Percentiles rank a stretch among this genome's conserved stretches.
These are phyloP conservation scores for Cyclostephanos tholiformis DNA, from an alignment of 108 stramenopile genomes.

Conservation along the genomic window DNA sequence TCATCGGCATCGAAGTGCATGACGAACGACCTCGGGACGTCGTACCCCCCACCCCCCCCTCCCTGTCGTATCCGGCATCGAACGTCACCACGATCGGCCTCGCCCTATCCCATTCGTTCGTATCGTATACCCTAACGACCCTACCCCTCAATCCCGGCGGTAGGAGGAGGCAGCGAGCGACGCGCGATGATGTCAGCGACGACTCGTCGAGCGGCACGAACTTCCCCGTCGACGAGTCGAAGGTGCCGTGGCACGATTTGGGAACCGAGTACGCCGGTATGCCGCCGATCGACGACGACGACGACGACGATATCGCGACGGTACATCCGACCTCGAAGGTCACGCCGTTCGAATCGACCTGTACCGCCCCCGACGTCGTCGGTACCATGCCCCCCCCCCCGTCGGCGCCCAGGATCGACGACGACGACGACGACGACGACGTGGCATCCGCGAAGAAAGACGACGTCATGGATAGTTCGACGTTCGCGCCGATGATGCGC, in stretches of 20 bases:
- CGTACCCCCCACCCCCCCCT: constrained; percentile 18
- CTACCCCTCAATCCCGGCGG: constrained; percentile 30
- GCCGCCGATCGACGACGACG: neutral
- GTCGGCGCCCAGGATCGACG: neutral
- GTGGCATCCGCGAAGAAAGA: constrained; percentile 37
- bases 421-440: neutral
- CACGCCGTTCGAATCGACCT: constrained; percentile 22
- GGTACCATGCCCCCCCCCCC: no score
- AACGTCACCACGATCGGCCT: constrained; percentile 41
- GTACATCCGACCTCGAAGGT: neutral
- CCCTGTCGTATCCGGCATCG: constrained; percentile 27
- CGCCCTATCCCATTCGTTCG: constrained; percentile 36
- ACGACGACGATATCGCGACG: constrained; percentile 12
- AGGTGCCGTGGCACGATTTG: constrained; percentile 25
- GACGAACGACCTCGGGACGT: constrained; percentile 20
- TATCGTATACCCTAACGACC: constrained; percentile 27
- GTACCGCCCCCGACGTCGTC: neutral
- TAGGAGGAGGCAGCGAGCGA: constrained; percentile 27
- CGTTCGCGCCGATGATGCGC: neutral
- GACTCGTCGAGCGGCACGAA: constrained; percentile 20
- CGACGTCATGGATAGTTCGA: neutral
- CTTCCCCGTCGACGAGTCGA: constrained; percentile 20
- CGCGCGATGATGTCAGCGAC: neutral
- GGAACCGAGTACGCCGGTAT: constrained; percentile 32
- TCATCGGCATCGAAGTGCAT: constrained; percentile 42